A percentile compares a stretch with the other conserved stretches of the same genome.
These are phyloP conservation scores for Chaetoscypha palmicola DNA, from an alignment of 2,329 filamentous ascomycete species.

Conservation along the genomic window DNA sequence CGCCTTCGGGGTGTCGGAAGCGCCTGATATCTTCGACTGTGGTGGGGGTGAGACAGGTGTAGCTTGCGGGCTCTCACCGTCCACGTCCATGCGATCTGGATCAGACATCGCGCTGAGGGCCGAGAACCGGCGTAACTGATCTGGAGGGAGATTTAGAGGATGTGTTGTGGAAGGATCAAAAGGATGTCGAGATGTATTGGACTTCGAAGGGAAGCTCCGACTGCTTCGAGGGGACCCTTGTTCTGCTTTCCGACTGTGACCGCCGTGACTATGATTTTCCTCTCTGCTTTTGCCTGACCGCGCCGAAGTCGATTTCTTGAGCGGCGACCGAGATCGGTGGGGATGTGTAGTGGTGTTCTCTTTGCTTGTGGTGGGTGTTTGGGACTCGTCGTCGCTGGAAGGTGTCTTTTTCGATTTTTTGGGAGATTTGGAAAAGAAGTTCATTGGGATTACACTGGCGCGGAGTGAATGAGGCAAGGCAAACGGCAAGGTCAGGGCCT, in stretches of 20 bases:
- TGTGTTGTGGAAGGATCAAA: constrained; percentile 67
- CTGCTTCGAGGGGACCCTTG: constrained; percentile 27
- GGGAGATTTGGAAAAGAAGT: constrained; percentile 31
- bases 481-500: neutral
- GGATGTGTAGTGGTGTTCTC: constrained; percentile 10
- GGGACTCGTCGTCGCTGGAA: constrained; percentile 23
- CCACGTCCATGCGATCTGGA: constrained; percentile 65
- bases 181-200: constrained; percentile 33
- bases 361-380: neutral
- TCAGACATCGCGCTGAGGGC: constrained; percentile 54
- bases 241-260: constrained; percentile 18
- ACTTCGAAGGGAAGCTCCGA: constrained; percentile 23
- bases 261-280: constrained; percentile 17
- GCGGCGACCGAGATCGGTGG: constrained; percentile 25
- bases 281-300: constrained; percentile 25
- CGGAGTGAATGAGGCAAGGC: neutral
- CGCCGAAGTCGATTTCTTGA: constrained; percentile 26
- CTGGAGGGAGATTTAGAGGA: constrained; percentile 82
- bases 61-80: constrained; percentile 50
- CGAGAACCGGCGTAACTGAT: constrained; percentile 74
- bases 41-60: constrained; percentile 48
- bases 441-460: constrained; percentile 21
- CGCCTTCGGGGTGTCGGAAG: constrained; percentile 39
- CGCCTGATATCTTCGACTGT: constrained; percentile 35
- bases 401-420: constrained; percentile 31